A percentile compares a stretch with the other conserved stretches of the same genome.
Conservation (phyloP, 1,139 yeast species). For the Diutina mesorugosa region DNA sequence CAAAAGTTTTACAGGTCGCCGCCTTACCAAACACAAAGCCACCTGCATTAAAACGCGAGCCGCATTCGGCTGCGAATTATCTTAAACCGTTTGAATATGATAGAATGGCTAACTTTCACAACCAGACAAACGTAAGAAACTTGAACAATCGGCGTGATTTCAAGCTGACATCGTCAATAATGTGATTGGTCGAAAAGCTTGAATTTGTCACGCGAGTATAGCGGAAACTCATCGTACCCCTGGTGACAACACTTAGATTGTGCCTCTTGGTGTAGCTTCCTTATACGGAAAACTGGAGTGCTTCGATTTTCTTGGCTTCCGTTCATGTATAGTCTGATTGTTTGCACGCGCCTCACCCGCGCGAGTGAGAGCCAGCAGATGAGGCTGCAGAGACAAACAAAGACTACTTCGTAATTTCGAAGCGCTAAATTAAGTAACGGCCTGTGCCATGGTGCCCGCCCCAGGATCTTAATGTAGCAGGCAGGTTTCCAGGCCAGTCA, state of each 20-base stretch:
- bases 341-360: not conserved
- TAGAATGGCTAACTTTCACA: not conserved
- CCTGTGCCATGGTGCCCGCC: not conserved
- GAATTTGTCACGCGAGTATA: not conserved
- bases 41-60: not conserved
- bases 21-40: not conserved
- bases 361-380: not conserved
- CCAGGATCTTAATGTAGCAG: not conserved
- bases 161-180: not conserved
- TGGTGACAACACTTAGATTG: not conserved
- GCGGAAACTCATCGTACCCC: not conserved
- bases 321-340: not conserved
- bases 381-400: not conserved
- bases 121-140: not conserved
- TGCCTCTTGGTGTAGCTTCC: not conserved
- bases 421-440: not conserved
- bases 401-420: not conserved
- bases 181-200: too few species aligned
- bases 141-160: too few species aligned
- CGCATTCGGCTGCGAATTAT: not conserved
- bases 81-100: not conserved
- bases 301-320: not conserved
- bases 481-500: not conserved
- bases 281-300: not conserved
- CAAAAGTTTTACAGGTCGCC: not conserved